Percentiles rank a stretch among this genome's conserved stretches.
These are phyloP conservation scores for Nakaseomyces uthaithaninus DNA, from an alignment of 1,139 yeast genomes.

Conservation along the genomic window DNA sequence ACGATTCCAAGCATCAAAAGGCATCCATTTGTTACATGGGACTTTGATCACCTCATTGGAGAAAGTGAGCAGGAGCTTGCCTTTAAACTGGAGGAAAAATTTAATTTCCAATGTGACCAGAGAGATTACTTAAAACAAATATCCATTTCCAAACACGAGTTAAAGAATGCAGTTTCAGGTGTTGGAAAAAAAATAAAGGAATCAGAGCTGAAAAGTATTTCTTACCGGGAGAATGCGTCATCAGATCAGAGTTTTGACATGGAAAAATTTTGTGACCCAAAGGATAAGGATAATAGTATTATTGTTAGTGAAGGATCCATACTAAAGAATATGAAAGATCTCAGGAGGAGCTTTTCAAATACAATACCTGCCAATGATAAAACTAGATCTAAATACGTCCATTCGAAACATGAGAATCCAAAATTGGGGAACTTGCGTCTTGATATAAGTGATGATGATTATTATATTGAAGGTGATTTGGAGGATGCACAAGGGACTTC, in stretches of 20 bases:
- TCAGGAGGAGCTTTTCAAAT: conserved; percentile 3
- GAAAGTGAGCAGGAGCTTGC: conserved; percentile 14
- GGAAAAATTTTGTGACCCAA: not conserved
- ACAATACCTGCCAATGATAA: not conserved
- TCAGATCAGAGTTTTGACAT: conserved; percentile 4
- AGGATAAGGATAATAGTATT: conserved; percentile 12
- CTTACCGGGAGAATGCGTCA: conserved; percentile 8
- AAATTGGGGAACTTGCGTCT: not conserved
- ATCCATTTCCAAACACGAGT: conserved; percentile 59
- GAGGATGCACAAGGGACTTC: conserved; percentile 8
- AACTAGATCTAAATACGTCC: conserved; percentile 7
- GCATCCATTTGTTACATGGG: conserved; percentile 55
- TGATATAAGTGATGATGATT: conserved; percentile 3
- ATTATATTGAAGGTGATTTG: conserved; percentile 54
- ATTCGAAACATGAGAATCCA: not conserved
- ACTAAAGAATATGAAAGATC: conserved; percentile 12
- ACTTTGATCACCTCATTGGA: conserved; percentile 23
- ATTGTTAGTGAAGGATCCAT: conserved; percentile 18
- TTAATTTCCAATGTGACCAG: conserved; percentile 25
- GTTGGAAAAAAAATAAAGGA: conserved; percentile 59
- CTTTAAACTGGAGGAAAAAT: conserved; percentile 17
- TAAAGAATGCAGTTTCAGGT: conserved; percentile 72
- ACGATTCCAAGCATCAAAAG: conserved; percentile 65
- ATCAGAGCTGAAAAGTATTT: conserved; percentile 50
- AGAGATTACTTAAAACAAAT: conserved; percentile 35